Conservation (phyloP, 129 eudicot species). For the Heracleum sosnowskyi region DNA sequence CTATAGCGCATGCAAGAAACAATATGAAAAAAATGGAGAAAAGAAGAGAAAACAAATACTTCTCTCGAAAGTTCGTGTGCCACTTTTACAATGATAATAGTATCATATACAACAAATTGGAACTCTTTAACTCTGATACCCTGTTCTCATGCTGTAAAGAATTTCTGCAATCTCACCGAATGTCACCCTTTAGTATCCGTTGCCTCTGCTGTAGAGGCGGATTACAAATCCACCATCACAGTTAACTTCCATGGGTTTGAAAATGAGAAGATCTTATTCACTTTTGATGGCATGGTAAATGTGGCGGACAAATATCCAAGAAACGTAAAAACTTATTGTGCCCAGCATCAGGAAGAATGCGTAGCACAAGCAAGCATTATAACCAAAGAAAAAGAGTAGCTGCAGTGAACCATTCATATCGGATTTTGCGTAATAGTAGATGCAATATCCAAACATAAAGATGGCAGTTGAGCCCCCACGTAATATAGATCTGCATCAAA, state of each 20-base stretch:
- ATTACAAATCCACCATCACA: background rate
- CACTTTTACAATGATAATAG: background rate
- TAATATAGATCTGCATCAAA: constrained; percentile 55
- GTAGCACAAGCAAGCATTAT: constrained; percentile 63
- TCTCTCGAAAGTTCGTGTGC: background rate
- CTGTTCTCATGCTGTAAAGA: background rate
- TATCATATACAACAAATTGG: background rate
- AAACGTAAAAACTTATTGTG: constrained; percentile 56
- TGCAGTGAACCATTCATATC: constrained; percentile 83
- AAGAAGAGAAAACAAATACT: background rate
- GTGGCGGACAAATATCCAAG: constrained; percentile 61
- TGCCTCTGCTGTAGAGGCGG: background rate
- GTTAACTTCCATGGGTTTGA: background rate
- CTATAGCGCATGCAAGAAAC: background rate
- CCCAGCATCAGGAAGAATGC: constrained; percentile 84
- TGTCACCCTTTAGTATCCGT: background rate
- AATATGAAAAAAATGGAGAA: background rate
- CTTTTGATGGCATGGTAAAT: constrained; percentile 65
- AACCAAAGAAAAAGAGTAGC: constrained; percentile 55
- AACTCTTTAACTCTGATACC: background rate
- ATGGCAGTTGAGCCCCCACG: constrained; percentile 85
- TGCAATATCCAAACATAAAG: constrained; percentile 58
- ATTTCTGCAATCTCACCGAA: background rate
- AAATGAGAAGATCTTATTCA: constrained; percentile 34
- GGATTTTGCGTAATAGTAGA: constrained; percentile 57